Percentiles rank a stretch among this genome's conserved stretches.
Conservation (phyloP, 306 rosid genomes). For the Ziziphus jujuba region DNA sequence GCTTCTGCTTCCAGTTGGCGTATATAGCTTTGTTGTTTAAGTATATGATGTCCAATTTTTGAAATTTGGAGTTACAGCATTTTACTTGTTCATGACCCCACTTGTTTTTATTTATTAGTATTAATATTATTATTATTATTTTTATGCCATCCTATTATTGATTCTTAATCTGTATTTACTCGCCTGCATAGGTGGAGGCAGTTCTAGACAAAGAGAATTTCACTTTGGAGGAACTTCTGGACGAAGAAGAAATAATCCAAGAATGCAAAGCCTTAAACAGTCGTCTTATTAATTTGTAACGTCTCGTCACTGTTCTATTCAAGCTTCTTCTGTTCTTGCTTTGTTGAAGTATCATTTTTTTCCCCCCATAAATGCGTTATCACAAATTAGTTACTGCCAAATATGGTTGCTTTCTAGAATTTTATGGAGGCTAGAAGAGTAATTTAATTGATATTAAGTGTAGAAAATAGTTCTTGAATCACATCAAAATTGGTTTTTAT, state of each 20-base stretch:
- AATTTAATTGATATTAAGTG: constrained; percentile 1
- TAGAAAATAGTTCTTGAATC: background rate
- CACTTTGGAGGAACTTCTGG: constrained; percentile 94
- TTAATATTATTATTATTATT: no score
- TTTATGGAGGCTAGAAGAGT: constrained; percentile 16
- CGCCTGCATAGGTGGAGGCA: constrained; percentile 71
- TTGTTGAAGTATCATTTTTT: background rate
- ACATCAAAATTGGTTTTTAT: background rate
- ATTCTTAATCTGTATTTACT: constrained; percentile 1
- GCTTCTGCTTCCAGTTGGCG: background rate
- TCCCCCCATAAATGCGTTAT: background rate
- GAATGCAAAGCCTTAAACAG: constrained; percentile 99
- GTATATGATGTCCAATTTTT: background rate
- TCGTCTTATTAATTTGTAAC: constrained; percentile 91
- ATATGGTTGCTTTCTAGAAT: background rate
- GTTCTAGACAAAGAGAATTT: constrained; percentile 90
- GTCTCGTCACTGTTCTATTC: constrained; percentile 20
- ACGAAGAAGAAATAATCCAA: constrained; percentile 97
- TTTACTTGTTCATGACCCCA: constrained; percentile 7
- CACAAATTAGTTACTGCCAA: background rate
- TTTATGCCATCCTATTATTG: background rate
- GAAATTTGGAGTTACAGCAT: background rate
- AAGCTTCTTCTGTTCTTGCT: constrained; percentile 1
- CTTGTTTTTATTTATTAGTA: no score
- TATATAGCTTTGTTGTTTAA: background rate